A percentile compares a stretch with the other conserved stretches of the same genome.
These are phyloP conservation scores for Pythium oligandrum DNA, from an alignment of 352 stramenopile genomes.

Conservation along the genomic window DNA sequence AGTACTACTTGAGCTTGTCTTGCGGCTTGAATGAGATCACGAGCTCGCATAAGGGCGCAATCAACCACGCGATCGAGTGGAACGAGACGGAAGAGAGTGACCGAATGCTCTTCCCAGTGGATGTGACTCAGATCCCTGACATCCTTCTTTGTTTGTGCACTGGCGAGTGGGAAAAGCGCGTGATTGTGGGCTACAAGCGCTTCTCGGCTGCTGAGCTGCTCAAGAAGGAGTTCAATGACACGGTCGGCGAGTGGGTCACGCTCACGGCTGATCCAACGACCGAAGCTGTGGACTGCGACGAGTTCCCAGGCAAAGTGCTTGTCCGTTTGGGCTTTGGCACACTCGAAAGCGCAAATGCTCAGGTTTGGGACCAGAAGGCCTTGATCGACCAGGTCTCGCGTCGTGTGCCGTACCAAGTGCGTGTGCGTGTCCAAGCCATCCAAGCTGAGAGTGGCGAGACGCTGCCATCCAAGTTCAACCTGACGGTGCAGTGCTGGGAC, in stretches of 20 bases:
- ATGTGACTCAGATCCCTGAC: conserved; percentile 66
- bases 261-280: conserved; percentile 62
- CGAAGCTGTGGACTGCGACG: conserved; percentile 33
- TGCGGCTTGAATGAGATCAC: conserved; percentile 53
- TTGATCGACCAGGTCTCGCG: conserved; percentile 55
- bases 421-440: conserved; percentile 58
- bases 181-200: conserved; percentile 68
- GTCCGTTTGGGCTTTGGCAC: conserved; percentile 65
- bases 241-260: conserved; percentile 47
- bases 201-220: conserved; percentile 65
- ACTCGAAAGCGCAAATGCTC: conserved; percentile 36
- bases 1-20: conserved; percentile 47
- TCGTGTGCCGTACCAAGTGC: conserved; percentile 68
- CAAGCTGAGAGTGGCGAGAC: conserved; percentile 22
- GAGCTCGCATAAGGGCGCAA: conserved; percentile 45
- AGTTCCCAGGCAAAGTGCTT: conserved; percentile 70
- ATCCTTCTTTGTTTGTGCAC: conserved; percentile 78
- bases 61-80: conserved; percentile 72
- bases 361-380: conserved; percentile 50
- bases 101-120: conserved; percentile 51
- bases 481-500: conserved; percentile 65
- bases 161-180: conserved; percentile 51
- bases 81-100: conserved; percentile 73
- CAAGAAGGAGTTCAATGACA: conserved; percentile 28
- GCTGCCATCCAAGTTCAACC: conserved; percentile 43